Evolutionary conservation across 192 early-diverging fungal genomes (phyloP).

Genomic region (Coemansia sp.): DNA sequence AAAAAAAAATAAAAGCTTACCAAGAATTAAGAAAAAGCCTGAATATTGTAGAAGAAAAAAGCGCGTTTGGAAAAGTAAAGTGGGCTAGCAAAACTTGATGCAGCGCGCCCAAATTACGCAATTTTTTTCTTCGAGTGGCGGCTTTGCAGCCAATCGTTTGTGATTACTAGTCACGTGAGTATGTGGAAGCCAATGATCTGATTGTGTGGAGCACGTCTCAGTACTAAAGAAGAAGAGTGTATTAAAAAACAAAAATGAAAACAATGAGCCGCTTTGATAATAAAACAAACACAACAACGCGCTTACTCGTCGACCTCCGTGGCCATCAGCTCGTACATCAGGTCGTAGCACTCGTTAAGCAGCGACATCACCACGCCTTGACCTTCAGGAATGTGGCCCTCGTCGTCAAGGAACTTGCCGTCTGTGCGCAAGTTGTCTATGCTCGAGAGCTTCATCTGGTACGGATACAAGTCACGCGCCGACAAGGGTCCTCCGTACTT

Average conservation of each 20-base stretch:
- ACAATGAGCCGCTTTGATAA: not conserved
- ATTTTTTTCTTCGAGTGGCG: not conserved
- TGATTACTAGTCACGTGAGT: not conserved
- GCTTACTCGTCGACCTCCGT: slow-evolving; percentile 54
- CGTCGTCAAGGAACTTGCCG: slow-evolving; percentile 84
- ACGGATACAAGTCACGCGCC: slow-evolving; percentile 75
- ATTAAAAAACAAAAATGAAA: slow-evolving; percentile 1
- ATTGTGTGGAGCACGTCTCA: no score
- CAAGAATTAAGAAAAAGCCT: slow-evolving; percentile 25
- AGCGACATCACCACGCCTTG: slow-evolving; percentile 84
- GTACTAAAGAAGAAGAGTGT: not conserved
- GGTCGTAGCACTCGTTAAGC: slow-evolving; percentile 88
- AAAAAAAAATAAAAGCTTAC: slow-evolving; percentile 24
- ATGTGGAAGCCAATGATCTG: no score
- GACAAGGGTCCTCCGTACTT: slow-evolving; percentile 80
- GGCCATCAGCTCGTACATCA: slow-evolving; percentile 72
- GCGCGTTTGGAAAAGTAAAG: not conserved
- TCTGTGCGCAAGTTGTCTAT: slow-evolving; percentile 81
- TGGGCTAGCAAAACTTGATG: slow-evolving; percentile 9
- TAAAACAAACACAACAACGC: not conserved
- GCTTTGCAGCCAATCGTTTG: slow-evolving; percentile 1
- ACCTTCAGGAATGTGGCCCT: slow-evolving; percentile 80
- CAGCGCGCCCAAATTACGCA: not conserved
- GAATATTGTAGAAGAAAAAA: slow-evolving; percentile 13
- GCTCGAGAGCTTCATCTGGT: slow-evolving; percentile 83